These are phyloP conservation scores for Leccinum subrobustum DNA, from an alignment of 1,284 basidiomycete genomes.

Conservation along the genomic window DNA sequence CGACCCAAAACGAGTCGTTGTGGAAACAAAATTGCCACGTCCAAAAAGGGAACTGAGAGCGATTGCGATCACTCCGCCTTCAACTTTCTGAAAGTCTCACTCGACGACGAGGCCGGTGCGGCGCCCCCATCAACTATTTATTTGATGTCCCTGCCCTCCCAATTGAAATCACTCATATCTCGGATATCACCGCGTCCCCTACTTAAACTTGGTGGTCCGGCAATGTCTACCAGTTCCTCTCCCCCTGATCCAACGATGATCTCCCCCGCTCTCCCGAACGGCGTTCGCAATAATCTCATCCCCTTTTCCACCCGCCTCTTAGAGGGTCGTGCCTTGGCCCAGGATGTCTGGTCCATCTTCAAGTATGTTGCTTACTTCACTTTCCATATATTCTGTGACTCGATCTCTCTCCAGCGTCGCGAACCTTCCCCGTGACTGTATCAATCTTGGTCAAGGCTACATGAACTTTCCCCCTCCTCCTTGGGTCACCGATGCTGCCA, in stretches of 20 bases:
- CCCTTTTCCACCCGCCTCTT: conserved; percentile 65
- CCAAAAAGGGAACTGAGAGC: background rate
- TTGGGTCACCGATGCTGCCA: conserved; percentile 80
- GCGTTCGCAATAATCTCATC: conserved; percentile 50
- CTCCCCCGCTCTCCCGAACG: background rate
- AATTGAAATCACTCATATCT: background rate
- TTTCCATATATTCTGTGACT: background rate
- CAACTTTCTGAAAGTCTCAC: background rate
- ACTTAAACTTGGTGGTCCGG: background rate
- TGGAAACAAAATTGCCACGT: conserved; percentile 14
- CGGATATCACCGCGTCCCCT: background rate
- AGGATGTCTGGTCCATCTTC: conserved; percentile 93
- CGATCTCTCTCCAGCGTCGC: conserved; percentile 55
- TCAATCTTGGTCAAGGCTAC: conserved; percentile 93
- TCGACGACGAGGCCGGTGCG: background rate
- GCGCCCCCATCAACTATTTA: background rate
- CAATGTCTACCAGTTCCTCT: background rate
- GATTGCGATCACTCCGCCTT: background rate
- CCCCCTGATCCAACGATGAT: background rate
- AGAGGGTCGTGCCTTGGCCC: conserved; percentile 72
- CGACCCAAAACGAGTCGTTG: background rate
- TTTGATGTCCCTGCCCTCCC: background rate
- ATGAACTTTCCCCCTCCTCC: conserved; percentile 89
- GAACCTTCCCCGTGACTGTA: conserved; percentile 83
- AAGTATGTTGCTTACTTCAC: conserved; percentile 55